Evolutionary conservation across 163 green algal genomes (phyloP), one percentile per base, ranked within the genome.

Genomic region (Scenedesmus sp.): DNA sequence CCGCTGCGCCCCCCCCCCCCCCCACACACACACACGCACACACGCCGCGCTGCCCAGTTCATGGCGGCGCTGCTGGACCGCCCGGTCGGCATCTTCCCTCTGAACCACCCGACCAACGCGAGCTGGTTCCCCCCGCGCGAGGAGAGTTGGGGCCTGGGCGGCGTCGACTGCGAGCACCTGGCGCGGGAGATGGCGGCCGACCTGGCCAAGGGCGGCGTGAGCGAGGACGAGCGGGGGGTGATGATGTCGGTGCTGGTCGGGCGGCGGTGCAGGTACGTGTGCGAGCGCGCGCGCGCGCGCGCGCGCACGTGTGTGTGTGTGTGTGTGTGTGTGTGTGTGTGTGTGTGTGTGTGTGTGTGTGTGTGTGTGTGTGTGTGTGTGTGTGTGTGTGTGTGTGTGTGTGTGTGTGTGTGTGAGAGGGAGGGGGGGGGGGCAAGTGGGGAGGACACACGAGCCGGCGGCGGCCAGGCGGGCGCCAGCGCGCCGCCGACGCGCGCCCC

Each of bases 211-310:
- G 17, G 39, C 31, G 20, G 44, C 44, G 28, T 28, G 24, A n/a
- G 6, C 39, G 7, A 47, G 39, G 7, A 47, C 47, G 26, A 1
- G 48, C 24, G 29, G 60, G 28, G 18, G 26, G 33, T 29, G 60
- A 22, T 69, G 2, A 76, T 76, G 67, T 22, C 67, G 4, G 51
- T 76, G 34, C 67, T 76, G 9, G 64, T 76, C 10, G 67, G 67
- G 50, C 50, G 67, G 22, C 39, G 67, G 20, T 76, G 67, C 51
- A 76, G 67, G 67, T 76, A n/a, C 11, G 67, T 4, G 15, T n/a
- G 28, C 53, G 20, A 22, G 24, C 54, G 36, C 24, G 54, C 20
- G 20, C 54, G 31, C 31, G 22, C 6, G 54, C 24, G 24, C 15
- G 54, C 24, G 22, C 17, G 3, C 15, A 28, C 51, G 11, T 33